Evolutionary conservation across 805 yeast genomes (phyloP), one percentile per base, ranked within the genome.

Genomic region (Zygosaccharomyces bisporus): DNA sequence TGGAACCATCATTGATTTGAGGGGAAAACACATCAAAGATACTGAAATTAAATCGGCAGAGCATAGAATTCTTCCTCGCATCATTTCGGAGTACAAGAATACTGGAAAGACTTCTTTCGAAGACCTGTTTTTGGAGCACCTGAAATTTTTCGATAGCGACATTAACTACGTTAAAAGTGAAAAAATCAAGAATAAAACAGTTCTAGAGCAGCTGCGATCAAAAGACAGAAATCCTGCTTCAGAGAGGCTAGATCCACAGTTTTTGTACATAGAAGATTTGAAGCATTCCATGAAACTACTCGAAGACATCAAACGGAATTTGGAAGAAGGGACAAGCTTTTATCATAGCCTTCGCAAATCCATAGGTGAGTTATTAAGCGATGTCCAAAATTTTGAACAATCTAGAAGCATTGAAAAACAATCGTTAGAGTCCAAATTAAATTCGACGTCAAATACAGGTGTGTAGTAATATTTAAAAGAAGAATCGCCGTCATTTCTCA

Each of bases 241-340:
- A 10, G 49, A 40, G 43, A 46, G 62, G 30, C 27, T 50, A 18
- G 57, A 54, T 16, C 54, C 59, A 4, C 29, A 40, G 3, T 46
- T 53, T 25, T 29, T 58, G 19, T 63, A 60, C 41, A 44, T 60
- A 13, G 58, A 54, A 24, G 64, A 63, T 23, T 46, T 57, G 39
- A 51, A 51, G 21, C 41, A 56, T 39, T 60, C 61, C 4, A 24
- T 51, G 6, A 47, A 47, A 7, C 43, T 76, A 38, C 83, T 71
- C 54, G 61, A 72, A 21, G 86, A 83, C 53, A 71, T 86, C 2
- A 61, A 73, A 13, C 67, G 71, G 4, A 83, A 86, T 56, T 60
- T 87, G 20, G 73, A 73, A 23, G 85, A 83, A 53, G 96, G 95
- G 0, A 55, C 76, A 0, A 72, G 73, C 43, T 89, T 89, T 58